These are phyloP conservation scores for Boechera retrofracta DNA, from an alignment of 345 rosid genomes.

Conservation along the genomic window DNA sequence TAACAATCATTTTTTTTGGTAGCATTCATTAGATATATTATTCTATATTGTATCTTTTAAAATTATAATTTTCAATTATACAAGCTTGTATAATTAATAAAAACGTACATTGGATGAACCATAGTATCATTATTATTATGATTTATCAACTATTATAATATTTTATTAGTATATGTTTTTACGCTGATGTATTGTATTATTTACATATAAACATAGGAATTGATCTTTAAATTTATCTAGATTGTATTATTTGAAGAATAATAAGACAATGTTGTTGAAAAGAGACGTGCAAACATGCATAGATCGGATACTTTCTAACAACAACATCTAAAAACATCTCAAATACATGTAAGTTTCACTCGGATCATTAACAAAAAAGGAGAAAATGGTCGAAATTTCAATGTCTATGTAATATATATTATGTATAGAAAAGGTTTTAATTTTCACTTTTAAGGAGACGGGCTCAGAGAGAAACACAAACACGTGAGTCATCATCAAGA, in stretches of 20 bases:
- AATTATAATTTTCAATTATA: no score
- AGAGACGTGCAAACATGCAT: background rate
- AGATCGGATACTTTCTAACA: background rate
- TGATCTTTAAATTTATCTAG: no score
- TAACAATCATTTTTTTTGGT: no score
- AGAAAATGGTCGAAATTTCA: background rate
- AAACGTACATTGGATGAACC: background rate
- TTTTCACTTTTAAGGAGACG: background rate
- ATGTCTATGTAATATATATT: background rate
- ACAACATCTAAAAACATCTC: background rate
- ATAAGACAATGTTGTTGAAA: background rate
- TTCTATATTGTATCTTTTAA: no score
- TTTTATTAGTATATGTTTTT: no score
- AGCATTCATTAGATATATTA: no score
- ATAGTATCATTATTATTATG: background rate
- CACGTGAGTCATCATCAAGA: slow-evolving; percentile 36
- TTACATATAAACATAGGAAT: no score
- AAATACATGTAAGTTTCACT: background rate
- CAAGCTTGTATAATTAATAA: no score
- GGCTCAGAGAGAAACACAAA: slow-evolving; percentile 31
- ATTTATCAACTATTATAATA: background rate
- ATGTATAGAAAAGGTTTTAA: background rate
- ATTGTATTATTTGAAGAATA: background rate
- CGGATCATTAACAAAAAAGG: background rate
- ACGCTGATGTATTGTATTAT: background rate